Percentiles rank a stretch among this genome's conserved stretches.
Conservation (phyloP, 1,284 basidiomycete genomes). For the Chondrostereum purpureum region DNA sequence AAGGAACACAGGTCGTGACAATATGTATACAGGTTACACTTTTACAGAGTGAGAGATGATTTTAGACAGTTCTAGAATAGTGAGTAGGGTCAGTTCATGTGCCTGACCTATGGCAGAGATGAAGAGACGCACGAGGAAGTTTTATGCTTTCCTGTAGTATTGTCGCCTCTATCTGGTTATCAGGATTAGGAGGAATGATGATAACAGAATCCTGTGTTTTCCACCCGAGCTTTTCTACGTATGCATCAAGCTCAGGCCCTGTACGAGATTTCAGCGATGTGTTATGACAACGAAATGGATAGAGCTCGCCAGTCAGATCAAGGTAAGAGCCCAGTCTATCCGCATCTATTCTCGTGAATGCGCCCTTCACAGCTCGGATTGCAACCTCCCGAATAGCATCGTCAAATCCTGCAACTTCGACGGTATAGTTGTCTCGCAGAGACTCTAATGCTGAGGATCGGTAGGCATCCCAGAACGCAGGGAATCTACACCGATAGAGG, state of each 20-base stretch:
- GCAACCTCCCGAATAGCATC: conserved; percentile 73
- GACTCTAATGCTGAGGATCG: conserved; percentile 59
- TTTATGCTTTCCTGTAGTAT: conserved; percentile 88
- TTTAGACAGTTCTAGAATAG: conserved; percentile 73
- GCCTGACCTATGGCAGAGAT: too few relatives aligned
- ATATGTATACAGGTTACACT: conserved; percentile 13
- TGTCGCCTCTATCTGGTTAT: conserved; percentile 93
- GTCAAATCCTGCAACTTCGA: conserved; percentile 78
- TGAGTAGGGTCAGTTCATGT: too few relatives aligned
- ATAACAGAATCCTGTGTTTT: conserved; percentile 57
- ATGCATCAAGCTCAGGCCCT: conserved; percentile 50
- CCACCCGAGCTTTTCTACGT: conserved; percentile 74
- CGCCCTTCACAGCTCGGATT: conserved; percentile 69
- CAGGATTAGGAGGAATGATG: conserved; percentile 79
- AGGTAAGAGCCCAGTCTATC: conserved; percentile 70
- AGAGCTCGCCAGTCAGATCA: conserved; percentile 54
- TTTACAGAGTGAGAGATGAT: conserved; percentile 69
- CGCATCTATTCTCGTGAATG: conserved; percentile 71
- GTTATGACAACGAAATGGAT: conserved; percentile 18
- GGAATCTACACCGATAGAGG: conserved; percentile 85
- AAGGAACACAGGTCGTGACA: background rate
- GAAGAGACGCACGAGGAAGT: conserved; percentile 71
- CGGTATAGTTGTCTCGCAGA: conserved; percentile 80
- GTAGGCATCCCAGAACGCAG: conserved; percentile 80
- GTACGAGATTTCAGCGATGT: conserved; percentile 9